A percentile compares a stretch with the other conserved stretches of the same genome.
Conservation (phyloP, 2,329 filamentous ascomycete genomes). For the Talaromyces sp. region DNA sequence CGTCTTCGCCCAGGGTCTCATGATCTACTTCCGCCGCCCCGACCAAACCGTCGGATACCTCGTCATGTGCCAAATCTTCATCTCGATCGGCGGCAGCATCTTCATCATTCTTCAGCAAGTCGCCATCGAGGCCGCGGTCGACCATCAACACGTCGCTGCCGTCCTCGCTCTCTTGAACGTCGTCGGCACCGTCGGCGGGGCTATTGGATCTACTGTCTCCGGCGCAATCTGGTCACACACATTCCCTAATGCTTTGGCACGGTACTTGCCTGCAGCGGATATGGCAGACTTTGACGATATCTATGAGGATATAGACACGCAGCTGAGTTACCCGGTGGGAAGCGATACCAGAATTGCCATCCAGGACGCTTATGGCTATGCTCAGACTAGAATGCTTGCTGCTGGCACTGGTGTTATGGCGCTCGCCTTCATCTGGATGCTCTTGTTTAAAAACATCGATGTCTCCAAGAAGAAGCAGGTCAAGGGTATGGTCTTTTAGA, state of each 20-base stretch:
- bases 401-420: slow-evolving; percentile 28
- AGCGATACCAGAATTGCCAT: slow-evolving; percentile 44
- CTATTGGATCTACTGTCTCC: slow-evolving; percentile 31
- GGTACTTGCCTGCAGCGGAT: slow-evolving; percentile 30
- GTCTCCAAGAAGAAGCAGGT: slow-evolving; percentile 45
- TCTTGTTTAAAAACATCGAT: slow-evolving; percentile 48
- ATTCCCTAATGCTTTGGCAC: slow-evolving; percentile 35
- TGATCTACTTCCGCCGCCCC: slow-evolving; percentile 52
- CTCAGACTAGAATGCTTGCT: slow-evolving; percentile 44
- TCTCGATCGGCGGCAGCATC: slow-evolving; percentile 51
- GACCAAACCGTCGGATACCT: slow-evolving; percentile 47
- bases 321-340: slow-evolving; percentile 38
- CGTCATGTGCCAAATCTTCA: slow-evolving; percentile 54
- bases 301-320: neutral
- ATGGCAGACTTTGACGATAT: slow-evolving; percentile 13
- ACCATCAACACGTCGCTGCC: slow-evolving; percentile 52
- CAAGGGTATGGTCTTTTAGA: slow-evolving; percentile 51
- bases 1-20: slow-evolving; percentile 48
- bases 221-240: slow-evolving; percentile 34
- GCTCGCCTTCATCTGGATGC: slow-evolving; percentile 31
- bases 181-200: slow-evolving; percentile 31
- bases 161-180: slow-evolving; percentile 46
- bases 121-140: slow-evolving; percentile 49
- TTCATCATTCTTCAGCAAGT: slow-evolving; percentile 53
- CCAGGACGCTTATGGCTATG: slow-evolving; percentile 45